phyloP scores from a whole-genome alignment of 169 alveolate genomes.

The Cryptosporidium felis region DNA sequence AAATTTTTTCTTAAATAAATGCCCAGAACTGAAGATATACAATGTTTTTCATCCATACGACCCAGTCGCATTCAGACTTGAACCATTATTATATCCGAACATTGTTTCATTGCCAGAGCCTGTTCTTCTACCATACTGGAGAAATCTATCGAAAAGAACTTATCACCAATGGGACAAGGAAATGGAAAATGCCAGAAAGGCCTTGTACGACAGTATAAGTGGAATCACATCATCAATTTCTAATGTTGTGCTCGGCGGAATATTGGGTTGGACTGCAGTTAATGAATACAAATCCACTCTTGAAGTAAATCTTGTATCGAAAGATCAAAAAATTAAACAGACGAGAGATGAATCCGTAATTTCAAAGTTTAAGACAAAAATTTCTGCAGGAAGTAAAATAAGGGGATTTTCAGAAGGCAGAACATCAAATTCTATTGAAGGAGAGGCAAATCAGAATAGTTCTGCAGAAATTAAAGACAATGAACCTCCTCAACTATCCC shows the following conservation, averaged over 20 bases:
- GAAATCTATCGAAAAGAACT: slow-evolving; percentile 83
- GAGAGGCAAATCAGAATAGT: slow-evolving; percentile 19
- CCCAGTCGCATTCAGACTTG: slow-evolving; percentile 85
- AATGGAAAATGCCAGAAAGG: slow-evolving; percentile 79
- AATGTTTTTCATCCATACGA: slow-evolving; percentile 86
- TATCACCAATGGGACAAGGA: slow-evolving; percentile 87
- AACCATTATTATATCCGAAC: slow-evolving; percentile 80
- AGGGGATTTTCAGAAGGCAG: background rate
- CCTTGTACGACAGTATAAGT: slow-evolving; percentile 75
- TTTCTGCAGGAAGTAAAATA: slow-evolving; percentile 58
- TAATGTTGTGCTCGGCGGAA: slow-evolving; percentile 71
- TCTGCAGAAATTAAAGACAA: slow-evolving; percentile 49
- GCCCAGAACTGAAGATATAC: slow-evolving; percentile 75
- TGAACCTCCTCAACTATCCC: slow-evolving; percentile 34
- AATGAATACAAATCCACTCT: slow-evolving; percentile 72
- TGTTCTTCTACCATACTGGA: slow-evolving; percentile 83
- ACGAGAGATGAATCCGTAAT: slow-evolving; percentile 74
- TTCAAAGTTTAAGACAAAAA: slow-evolving; percentile 72
- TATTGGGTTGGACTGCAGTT: slow-evolving; percentile 69
- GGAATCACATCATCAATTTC: slow-evolving; percentile 78
- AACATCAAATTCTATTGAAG: background rate
- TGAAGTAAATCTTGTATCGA: slow-evolving; percentile 72
- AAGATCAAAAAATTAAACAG: slow-evolving; percentile 74
- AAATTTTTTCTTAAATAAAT: slow-evolving; percentile 77
- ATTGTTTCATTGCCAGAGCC: slow-evolving; percentile 81